A percentile compares a stretch with the other conserved stretches of the same genome.
Conservation (phyloP, 192 early-diverging fungal genomes). For the Nowakowskiella sp. region DNA sequence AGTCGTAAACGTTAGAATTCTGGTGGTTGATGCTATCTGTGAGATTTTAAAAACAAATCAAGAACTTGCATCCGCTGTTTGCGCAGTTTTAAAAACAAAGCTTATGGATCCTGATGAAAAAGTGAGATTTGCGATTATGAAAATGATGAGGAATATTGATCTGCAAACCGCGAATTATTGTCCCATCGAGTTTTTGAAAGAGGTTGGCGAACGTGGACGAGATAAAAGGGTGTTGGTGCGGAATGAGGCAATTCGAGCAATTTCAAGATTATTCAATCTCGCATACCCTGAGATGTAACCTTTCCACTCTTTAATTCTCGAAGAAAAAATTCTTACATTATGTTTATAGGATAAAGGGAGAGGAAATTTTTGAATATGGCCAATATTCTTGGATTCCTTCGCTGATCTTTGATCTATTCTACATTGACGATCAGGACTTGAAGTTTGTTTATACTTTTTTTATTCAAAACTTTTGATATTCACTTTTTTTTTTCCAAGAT, state of each 20-base stretch:
- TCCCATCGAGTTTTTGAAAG: constrained; percentile 42
- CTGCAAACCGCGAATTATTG: constrained; percentile 45
- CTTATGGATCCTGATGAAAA: constrained; percentile 87
- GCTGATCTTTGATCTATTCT: constrained; percentile 72
- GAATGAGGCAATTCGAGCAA: constrained; percentile 65
- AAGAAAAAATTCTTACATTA: constrained; percentile 4
- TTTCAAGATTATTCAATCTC: constrained; percentile 66
- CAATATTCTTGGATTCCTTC: constrained; percentile 84
- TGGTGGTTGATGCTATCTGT: constrained; percentile 62
- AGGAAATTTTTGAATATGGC: constrained; percentile 64
- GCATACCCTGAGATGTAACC: constrained; percentile 61
- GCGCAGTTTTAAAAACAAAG: constrained; percentile 57
- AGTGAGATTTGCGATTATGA: constrained; percentile 68
- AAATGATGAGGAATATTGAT: constrained; percentile 61
- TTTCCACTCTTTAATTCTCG: constrained; percentile 1
- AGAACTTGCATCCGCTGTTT: constrained; percentile 60
- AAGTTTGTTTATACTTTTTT: constrained; percentile 35
- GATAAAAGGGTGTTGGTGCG: constrained; percentile 76
- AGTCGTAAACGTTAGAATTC: constrained; percentile 51
- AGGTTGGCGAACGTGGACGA: constrained; percentile 70
- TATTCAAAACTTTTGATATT: not conserved
- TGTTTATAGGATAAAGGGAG: constrained; percentile 39
- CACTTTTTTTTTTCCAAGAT: constrained; percentile 6
- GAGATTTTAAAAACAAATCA: constrained; percentile 64
- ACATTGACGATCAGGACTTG: constrained; percentile 74